These are phyloP conservation scores for Fragaria nilgerrensis DNA, from an alignment of 306 rosid species.

Conservation along the genomic window DNA sequence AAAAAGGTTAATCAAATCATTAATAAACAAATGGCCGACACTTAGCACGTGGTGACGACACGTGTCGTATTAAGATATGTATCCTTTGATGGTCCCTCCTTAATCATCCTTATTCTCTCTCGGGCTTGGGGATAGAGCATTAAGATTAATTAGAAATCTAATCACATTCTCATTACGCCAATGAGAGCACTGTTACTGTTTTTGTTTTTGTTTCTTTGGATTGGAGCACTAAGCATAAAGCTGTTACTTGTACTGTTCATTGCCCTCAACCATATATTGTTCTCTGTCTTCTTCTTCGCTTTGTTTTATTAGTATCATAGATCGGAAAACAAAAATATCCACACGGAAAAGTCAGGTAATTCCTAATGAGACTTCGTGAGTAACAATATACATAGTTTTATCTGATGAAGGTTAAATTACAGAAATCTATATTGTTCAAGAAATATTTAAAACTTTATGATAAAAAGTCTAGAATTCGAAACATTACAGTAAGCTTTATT, in stretches of 20 bases:
- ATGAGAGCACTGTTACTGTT: background rate
- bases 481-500: too few relatives aligned
- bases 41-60: background rate
- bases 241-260: background rate
- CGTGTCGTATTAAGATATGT: background rate
- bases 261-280: background rate
- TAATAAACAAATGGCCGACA: constrained; percentile 7
- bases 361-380: background rate
- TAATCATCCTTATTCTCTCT: background rate
- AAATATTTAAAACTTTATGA: too few relatives aligned
- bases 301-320: background rate
- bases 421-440: too few relatives aligned
- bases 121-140: background rate
- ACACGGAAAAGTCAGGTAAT: background rate
- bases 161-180: background rate
- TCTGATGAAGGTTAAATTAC: too few relatives aligned
- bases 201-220: background rate
- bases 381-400: background rate
- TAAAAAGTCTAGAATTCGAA: too few relatives aligned
- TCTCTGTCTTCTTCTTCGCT: background rate
- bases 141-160: background rate
- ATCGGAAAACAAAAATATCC: background rate
- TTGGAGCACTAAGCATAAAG: background rate
- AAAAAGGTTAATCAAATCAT: too few relatives aligned
- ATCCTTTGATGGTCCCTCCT: background rate